Conservation (phyloP, 1,284 basidiomycete species). For the Rhodotorula sp. region DNA sequence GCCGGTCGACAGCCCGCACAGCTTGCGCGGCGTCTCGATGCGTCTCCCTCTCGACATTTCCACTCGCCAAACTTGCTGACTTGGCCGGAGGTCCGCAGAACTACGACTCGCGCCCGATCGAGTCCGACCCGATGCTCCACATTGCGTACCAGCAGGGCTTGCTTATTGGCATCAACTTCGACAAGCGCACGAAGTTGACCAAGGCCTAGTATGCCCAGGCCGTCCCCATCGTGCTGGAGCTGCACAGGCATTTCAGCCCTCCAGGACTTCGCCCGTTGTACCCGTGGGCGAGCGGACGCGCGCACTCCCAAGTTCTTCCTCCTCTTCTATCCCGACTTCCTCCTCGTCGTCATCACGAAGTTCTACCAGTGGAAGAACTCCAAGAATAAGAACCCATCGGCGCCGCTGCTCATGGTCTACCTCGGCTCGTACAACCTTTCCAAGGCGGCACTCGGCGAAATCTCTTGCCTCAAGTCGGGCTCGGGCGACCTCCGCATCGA, state of each 20-base stretch:
- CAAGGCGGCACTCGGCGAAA: conserved; percentile 23
- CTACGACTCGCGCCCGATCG: no score
- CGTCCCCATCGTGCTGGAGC: background rate
- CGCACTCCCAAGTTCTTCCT: conserved; percentile 31
- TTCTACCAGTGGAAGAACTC: conserved; percentile 13
- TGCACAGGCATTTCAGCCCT: background rate
- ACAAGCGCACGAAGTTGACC: background rate
- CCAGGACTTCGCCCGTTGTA: conserved; percentile 1
- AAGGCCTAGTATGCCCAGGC: background rate
- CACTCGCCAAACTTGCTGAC: background rate
- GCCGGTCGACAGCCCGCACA: conserved; percentile 14
- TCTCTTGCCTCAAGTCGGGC: conserved; percentile 5
- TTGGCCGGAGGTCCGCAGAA: no score
- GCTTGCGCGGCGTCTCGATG: conserved; percentile 11
- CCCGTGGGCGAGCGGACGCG: conserved; percentile 17
- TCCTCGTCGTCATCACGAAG: conserved; percentile 35
- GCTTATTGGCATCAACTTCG: background rate
- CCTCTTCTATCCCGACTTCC: conserved; percentile 21
- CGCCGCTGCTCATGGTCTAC: conserved; percentile 5
- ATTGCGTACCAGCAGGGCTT: no score
- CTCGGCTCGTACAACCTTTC: conserved; percentile 36
- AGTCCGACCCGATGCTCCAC: no score
- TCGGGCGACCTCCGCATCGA: background rate
- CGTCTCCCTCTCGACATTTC: conserved; percentile 19
- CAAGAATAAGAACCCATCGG: background rate